Conservation (phyloP, 306 rosid species). For the Oxytropis ochrocephala region DNA sequence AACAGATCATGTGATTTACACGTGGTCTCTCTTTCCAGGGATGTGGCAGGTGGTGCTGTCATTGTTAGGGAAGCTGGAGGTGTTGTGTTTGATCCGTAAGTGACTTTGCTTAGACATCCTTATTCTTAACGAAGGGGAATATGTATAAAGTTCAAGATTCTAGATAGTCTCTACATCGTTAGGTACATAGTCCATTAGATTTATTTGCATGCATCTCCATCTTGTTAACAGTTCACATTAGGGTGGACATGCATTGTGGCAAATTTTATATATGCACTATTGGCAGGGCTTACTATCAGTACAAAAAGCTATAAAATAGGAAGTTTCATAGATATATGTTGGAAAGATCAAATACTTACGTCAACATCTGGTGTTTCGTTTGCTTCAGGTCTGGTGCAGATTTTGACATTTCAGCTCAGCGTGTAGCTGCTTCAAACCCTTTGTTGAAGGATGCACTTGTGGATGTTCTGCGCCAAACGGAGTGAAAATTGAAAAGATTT, state of each 20-base stretch:
- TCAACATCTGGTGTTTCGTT: conserved; percentile 23
- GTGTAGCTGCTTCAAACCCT: conserved; percentile 91
- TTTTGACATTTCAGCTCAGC: conserved; percentile 74
- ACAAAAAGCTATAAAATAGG: conserved; percentile 1
- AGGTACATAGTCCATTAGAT: conserved; percentile 22
- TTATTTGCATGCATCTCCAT: conserved; percentile 19
- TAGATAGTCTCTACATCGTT: conserved; percentile 25
- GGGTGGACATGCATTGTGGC: conserved; percentile 20
- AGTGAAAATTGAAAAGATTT: conserved; percentile 32
- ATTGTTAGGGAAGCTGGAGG: conserved; percentile 98
- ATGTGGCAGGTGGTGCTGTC: conserved; percentile 97
- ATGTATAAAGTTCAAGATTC: conserved; percentile 26
- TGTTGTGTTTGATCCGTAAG: conserved; percentile 90
- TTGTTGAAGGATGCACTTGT: conserved; percentile 67
- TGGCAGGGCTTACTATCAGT: conserved; percentile 9
- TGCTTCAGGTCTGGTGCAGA: conserved; percentile 79
- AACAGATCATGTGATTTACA: conserved; percentile 5
- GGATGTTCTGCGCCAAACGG: conserved; percentile 43
- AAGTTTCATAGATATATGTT: conserved; percentile 10
- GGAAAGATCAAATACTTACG: background rate
- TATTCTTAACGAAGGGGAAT: conserved; percentile 18
- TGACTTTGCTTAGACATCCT: conserved; percentile 21
- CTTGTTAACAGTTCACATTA: conserved; percentile 2
- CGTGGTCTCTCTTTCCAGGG: conserved; percentile 50
- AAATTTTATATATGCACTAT: background rate